Base-by-base conservation (phyloP, 2,329 filamentous ascomycete genomes). In the Colletotrichum sojae region DNA sequence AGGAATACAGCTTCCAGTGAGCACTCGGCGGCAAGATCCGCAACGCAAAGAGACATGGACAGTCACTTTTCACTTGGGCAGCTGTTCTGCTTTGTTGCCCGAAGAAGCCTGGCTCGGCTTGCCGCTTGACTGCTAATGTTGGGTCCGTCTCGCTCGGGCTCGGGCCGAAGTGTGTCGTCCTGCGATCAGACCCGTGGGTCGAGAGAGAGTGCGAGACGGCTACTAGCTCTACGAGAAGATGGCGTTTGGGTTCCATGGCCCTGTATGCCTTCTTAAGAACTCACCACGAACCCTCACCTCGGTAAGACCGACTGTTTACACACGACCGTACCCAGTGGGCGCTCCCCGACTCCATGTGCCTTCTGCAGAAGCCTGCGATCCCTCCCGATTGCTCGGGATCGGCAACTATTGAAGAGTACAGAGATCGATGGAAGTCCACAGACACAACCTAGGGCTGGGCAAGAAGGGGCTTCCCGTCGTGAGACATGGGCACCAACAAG, bases 1-100 rank as follows among this genome's bases (percentile, higher is more conserved):
- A 22, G 22, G 53, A 55, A 64, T 20, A 25, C 45, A 39, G 22
- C 43, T 48, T 36, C 40, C 53, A 25, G 39, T 51, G 22, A 12
- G 54, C 43, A 39, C 20, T 55, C 54, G 20, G 22, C 61, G 62
- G 66, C 62, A 69, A 66, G 66, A 69, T 51, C 61, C 66, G 66
- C 54, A 49, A n/a, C 55, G 55, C 39, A 57, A 64, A 36, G 54
- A 40, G 40, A 58, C n/a, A 49, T 60, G 55, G 53, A 43, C 48
- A 53, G 45, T 52, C n/a, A 51, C 43, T 48, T 18, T 46, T 58
- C 43, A 53, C 16, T 46, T 58, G 65, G 65, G 60, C 65, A 64
- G 65, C 45, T 56, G 52, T 58, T 54, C 60, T 64, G 60, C 60
- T 10, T 58, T 68, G 12, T 53, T 58, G 53, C 39, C 53, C 36